Evolutionary conservation across 106 monocot species (phyloP).

Genomic region (Hemerocallis citrina): DNA sequence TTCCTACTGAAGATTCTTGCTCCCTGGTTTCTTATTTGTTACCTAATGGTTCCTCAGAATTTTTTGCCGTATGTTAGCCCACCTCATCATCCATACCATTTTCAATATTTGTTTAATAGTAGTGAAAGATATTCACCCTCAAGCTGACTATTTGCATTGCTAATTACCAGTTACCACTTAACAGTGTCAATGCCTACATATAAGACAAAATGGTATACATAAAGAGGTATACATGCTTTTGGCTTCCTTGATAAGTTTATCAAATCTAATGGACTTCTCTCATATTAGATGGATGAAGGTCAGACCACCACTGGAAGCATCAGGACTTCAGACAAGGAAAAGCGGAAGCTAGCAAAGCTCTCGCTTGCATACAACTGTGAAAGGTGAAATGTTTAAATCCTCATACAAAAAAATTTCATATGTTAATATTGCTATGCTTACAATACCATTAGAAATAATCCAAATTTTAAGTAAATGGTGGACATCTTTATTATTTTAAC

Average conservation of each 20-base stretch:
- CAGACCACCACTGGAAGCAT: constrained; percentile 87
- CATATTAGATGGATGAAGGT: constrained; percentile 83
- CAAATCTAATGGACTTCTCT: background rate
- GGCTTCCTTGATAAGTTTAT: background rate
- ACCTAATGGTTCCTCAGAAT: too few relatives aligned
- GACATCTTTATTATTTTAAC: too few relatives aligned
- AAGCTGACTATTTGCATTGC: background rate
- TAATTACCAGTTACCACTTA: too few relatives aligned
- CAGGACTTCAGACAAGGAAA: constrained; percentile 74
- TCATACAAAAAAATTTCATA: background rate
- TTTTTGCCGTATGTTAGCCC: too few relatives aligned
- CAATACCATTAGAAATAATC: background rate
- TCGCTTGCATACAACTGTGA: constrained; percentile 98
- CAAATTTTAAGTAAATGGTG: too few relatives aligned
- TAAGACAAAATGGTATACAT: background rate
- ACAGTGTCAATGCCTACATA: background rate
- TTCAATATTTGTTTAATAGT: background rate
- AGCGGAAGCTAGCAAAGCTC: constrained; percentile 54
- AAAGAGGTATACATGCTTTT: background rate
- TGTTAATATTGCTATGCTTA: background rate
- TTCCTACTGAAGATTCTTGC: too few relatives aligned
- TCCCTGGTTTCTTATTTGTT: too few relatives aligned
- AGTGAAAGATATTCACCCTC: background rate
- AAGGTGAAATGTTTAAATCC: constrained; percentile 34
- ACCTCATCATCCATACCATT: too few relatives aligned